phyloP scores from a whole-genome alignment of 805 yeast species.

The Yamadazyma insecticola region DNA sequence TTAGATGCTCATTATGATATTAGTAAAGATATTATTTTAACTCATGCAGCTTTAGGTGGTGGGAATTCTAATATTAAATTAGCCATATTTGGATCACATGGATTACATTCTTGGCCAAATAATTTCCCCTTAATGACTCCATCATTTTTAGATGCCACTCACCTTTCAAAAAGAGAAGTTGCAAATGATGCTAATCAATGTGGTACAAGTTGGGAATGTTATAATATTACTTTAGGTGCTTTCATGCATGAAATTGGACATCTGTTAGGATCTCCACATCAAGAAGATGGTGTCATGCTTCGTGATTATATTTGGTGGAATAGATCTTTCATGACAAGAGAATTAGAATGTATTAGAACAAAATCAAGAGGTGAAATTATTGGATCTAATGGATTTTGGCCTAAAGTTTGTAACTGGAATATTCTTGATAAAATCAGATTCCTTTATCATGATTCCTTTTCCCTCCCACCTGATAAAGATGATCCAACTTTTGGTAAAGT shows the following conservation, averaged over 20 bases:
- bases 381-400: slow-evolving; percentile 35
- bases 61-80: slow-evolving; percentile 64
- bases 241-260: slow-evolving; percentile 96
- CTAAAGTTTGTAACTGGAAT: slow-evolving; percentile 83
- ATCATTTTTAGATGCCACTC: slow-evolving; percentile 69
- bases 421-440: slow-evolving; percentile 74
- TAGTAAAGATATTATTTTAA: slow-evolving; percentile 51
- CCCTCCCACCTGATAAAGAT: slow-evolving; percentile 55
- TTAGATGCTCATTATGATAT: slow-evolving; percentile 84
- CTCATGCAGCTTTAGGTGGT: slow-evolving; percentile 96
- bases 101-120: slow-evolving; percentile 90
- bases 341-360: slow-evolving; percentile 53
- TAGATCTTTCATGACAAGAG: slow-evolving; percentile 75
- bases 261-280: slow-evolving; percentile 86
- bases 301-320: slow-evolving; percentile 80
- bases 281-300: slow-evolving; percentile 84
- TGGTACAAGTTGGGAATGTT: slow-evolving; percentile 86
- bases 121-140: slow-evolving; percentile 65
- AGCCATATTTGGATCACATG: slow-evolving; percentile 94
- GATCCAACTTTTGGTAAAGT: slow-evolving; percentile 25
- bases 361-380: slow-evolving; percentile 39
- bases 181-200: slow-evolving; percentile 87
- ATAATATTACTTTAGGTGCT: slow-evolving; percentile 84
- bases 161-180: slow-evolving; percentile 59
- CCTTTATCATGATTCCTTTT: slow-evolving; percentile 74